phyloP scores from a whole-genome alignment of 495 filamentous ascomycete species.

The Aspergillus carlsbadensis region DNA sequence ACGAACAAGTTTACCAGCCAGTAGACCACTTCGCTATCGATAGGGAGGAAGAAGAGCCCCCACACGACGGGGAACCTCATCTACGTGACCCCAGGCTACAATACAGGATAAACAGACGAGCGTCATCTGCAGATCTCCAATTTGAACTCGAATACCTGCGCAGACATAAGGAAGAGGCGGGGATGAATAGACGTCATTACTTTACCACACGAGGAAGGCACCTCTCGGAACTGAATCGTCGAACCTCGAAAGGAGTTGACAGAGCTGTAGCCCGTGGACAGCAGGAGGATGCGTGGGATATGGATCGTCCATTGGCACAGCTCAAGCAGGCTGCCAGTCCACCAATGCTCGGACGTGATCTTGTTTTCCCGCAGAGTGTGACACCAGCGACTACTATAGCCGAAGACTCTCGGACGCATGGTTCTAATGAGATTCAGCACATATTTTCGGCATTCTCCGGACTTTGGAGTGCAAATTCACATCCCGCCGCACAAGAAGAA shows the following conservation, averaged over 20 bases:
- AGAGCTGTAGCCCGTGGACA: constrained; percentile 21
- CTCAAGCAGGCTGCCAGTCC: constrained; percentile 60
- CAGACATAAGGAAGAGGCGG: constrained; percentile 46
- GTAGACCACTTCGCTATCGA: constrained; percentile 62
- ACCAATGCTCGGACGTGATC: constrained; percentile 79
- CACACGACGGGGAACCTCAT: constrained; percentile 34
- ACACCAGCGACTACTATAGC: constrained; percentile 81
- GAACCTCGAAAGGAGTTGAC: constrained; percentile 25
- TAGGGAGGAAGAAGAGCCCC: constrained; percentile 44
- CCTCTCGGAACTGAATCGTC: constrained; percentile 16
- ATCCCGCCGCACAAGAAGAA: constrained; percentile 28
- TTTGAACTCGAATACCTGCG: constrained; percentile 54
- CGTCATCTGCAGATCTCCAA: constrained; percentile 48
- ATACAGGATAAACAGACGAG: constrained; percentile 33
- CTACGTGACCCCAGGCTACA: constrained; percentile 38
- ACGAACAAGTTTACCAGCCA: constrained; percentile 60
- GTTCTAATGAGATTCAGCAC: constrained; percentile 37
- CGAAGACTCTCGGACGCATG: constrained; percentile 56
- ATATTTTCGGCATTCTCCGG: constrained; percentile 30
- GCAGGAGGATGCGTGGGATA: constrained; percentile 42
- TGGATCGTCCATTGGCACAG: constrained; percentile 42
- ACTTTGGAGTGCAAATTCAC: constrained; percentile 40
- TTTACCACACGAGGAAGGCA: constrained; percentile 19
- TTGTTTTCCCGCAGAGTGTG: constrained; percentile 70
- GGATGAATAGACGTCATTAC: constrained; percentile 36